Percentiles rank a stretch among this genome's conserved stretches.
Conservation (phyloP, 768 basidiomycete species). For the Macrolepiota dolichaula region DNA sequence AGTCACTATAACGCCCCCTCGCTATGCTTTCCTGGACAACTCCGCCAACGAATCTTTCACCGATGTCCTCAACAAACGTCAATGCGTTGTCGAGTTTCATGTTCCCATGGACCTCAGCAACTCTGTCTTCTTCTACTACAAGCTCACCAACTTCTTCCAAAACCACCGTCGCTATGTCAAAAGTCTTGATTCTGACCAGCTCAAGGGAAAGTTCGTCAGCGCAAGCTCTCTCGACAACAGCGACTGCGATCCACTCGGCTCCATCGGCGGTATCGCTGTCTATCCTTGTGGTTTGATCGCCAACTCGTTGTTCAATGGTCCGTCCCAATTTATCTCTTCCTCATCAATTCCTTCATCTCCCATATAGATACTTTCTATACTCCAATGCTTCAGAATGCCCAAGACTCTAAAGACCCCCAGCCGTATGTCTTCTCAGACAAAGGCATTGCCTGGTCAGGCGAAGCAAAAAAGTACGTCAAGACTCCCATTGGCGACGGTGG, state of each 20-base stretch:
- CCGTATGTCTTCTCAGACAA: slow-evolving; percentile 71
- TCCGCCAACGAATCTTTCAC: slow-evolving; percentile 40
- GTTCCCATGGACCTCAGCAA: slow-evolving; percentile 72
- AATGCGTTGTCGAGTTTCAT: slow-evolving; percentile 81
- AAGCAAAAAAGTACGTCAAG: slow-evolving; percentile 82
- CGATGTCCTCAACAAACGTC: slow-evolving; percentile 39
- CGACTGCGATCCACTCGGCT: slow-evolving; percentile 88
- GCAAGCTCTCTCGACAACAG: slow-evolving; percentile 50
- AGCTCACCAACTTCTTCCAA: slow-evolving; percentile 94
- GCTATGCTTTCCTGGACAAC: slow-evolving; percentile 72
- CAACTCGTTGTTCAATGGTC: slow-evolving; percentile 95
- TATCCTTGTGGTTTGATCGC: slow-evolving; percentile 98
- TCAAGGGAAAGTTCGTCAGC: slow-evolving; percentile 67
- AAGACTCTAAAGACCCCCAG: slow-evolving; percentile 38
- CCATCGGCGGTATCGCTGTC: slow-evolving; percentile 51
- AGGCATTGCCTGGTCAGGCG: slow-evolving; percentile 96
- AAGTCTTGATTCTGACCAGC: slow-evolving; percentile 80
- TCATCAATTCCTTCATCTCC: background rate
- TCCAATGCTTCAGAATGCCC: slow-evolving; percentile 55
- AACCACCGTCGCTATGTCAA: slow-evolving; percentile 98
- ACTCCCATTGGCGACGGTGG: slow-evolving; percentile 43
- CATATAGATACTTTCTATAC: slow-evolving; percentile 72
- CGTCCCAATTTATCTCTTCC: slow-evolving; percentile 15
- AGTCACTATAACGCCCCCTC: slow-evolving; percentile 39
- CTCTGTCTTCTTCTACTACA: slow-evolving; percentile 92